Base-by-base conservation (phyloP, 2,329 filamentous ascomycete genomes). In the Dactylellina haptotyla region DNA sequence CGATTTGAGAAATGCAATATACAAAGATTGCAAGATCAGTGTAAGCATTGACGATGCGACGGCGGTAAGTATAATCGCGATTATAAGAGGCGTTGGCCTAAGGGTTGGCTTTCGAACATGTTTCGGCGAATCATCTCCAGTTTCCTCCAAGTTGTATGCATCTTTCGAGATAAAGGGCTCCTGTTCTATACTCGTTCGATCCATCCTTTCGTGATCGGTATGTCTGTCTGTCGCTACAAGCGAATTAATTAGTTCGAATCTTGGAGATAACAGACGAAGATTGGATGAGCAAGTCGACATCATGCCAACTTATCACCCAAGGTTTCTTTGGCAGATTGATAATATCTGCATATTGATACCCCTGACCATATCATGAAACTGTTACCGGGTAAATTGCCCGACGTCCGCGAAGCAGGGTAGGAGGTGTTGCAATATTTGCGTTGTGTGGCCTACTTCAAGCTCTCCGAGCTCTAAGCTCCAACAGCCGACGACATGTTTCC, bases 381-480 rank as follows among this genome's bases (percentile, higher is more conserved):
- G 50, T 58, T 34, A 37, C 63, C 63, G 66, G 66, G 51, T 71
- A 71, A 71, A 71, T 57, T 34, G 48, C 43, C 66, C 66, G 66
- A 57, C 30, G 37, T 71, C 57, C 66, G 53, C 56, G 41, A 28
- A 32, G 34, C 20, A 28, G 16, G 9, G 51, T n/a, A 1, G 25
- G 34, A 16, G 53, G 43, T 34, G 57, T 70, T 70, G 57, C 39
- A 71, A 58, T 62, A 32, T 71, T 34, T 64, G 66, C 23, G 66
- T 71, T 71, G 66, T n/a, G 6, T 2, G 30, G 8, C 50, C n/a
- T 12, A 23, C n/a, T 23, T 5, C 4, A 39, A 20, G 41, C 41
- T 45, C 20, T 20, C 20, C 41, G 23, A 43, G 39, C 6, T 43
- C 20, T 30, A 34, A 26, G 30, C 50, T 34, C 32, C 25, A 37